Percentiles rank a stretch among this genome's conserved stretches.
These are phyloP conservation scores for Cyberlindnera mrakii DNA, from an alignment of 805 yeast genomes.

Conservation along the genomic window DNA sequence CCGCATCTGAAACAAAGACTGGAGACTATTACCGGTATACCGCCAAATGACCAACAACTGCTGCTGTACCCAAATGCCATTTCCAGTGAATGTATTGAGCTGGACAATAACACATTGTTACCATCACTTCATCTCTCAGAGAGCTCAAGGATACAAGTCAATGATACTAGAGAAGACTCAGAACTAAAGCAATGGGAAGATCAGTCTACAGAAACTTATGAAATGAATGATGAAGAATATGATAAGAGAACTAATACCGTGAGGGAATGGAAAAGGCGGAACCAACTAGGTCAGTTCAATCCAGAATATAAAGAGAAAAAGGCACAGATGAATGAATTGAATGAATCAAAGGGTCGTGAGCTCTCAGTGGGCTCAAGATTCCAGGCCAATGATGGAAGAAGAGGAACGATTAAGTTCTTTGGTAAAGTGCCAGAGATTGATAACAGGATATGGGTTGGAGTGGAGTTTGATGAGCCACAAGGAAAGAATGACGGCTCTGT, in stretches of 20 bases:
- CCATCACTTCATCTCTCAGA: slow-evolving; percentile 23
- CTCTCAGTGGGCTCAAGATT: slow-evolving; percentile 51
- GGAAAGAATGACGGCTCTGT: slow-evolving; percentile 84
- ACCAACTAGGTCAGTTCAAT: slow-evolving; percentile 68
- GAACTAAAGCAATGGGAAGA: slow-evolving; percentile 36
- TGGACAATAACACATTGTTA: slow-evolving; percentile 5
- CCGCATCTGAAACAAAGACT: slow-evolving; percentile 45
- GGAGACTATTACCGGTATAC: slow-evolving; percentile 71
- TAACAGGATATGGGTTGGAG: slow-evolving; percentile 64
- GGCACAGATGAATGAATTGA: slow-evolving; percentile 20
- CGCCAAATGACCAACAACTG: slow-evolving; percentile 48
- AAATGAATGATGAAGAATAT: slow-evolving; percentile 57
- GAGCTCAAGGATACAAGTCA: slow-evolving; percentile 49
- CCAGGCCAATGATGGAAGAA: slow-evolving; percentile 42
- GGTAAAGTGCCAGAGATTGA: slow-evolving; percentile 65
- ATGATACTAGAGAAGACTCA: slow-evolving; percentile 49
- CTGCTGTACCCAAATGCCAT: slow-evolving; percentile 35
- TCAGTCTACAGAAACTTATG: slow-evolving; percentile 32
- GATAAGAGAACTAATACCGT: slow-evolving; percentile 56
- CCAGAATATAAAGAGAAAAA: slow-evolving; percentile 36
- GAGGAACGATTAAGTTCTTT: slow-evolving; percentile 66
- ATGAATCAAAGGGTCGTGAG: slow-evolving; percentile 26
- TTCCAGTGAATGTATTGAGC: slow-evolving; percentile 23
- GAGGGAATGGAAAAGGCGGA: slow-evolving; percentile 66
- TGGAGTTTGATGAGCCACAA: slow-evolving; percentile 76